Base-by-base conservation (phyloP, 2,329 filamentous ascomycete species). In the Aschersonia sp. region DNA sequence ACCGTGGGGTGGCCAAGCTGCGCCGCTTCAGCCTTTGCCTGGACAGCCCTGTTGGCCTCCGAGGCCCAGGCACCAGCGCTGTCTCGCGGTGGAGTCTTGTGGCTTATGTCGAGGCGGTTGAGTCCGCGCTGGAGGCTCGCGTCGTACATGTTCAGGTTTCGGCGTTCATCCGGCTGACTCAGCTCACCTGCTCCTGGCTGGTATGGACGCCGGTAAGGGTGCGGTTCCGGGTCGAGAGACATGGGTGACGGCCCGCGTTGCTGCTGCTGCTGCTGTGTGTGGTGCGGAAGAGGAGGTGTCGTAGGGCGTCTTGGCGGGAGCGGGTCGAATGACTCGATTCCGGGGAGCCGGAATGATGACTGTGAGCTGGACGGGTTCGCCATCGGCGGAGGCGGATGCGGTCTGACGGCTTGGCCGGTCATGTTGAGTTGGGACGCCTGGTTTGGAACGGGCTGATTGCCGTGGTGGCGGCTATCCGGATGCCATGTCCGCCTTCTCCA, bases 401-500 rank as follows among this genome's bases (percentile, higher is more conserved):
- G 78, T 60, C 66, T 77, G 65, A 68, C 74, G 53, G 70, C 79
- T 58, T 85, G 80, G 4, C 80, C 87, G 51, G 85, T 79, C 40
- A 87, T 84, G 53, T 86, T 84, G 56, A 94, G 64, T 63, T 85
- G 89, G 10, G 82, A 84, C 9, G 77, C 75, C 45, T 82, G 78
- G 31, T 78, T 70, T 12, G 43, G 47, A 4, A 45, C 41, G 12
- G 77, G 76, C 45, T 82, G 78, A 32, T 80, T 70, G 51, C 74
- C 73, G 51, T 79, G 80, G 52, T 75, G 75, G 12, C 77, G 74
- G 50, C 80, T 84, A 52, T 88, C 85, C 0, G 88, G 86, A 64
- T 96, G 89, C 89, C 89, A 96, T 3, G 89, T 96, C 47, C 89
- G 78, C 52, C 89, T 74, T 53, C 89, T 80, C 77, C 82, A 86